A percentile compares a stretch with the other conserved stretches of the same genome.
Conservation (phyloP, 2,329 filamentous ascomycete species). For the Aphanocladium album region DNA sequence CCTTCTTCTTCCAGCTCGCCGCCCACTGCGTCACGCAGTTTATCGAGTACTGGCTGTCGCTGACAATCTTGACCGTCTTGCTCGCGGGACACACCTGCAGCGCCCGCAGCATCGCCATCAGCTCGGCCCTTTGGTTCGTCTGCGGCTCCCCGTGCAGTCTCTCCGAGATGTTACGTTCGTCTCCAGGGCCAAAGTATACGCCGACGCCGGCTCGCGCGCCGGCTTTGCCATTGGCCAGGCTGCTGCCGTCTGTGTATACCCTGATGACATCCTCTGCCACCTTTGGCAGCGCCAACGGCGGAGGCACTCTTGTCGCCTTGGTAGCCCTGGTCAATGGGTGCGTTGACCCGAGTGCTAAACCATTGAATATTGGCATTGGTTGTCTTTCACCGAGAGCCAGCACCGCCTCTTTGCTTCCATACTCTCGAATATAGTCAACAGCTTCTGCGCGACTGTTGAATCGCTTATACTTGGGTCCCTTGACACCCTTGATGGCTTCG, state of each 20-base stretch:
- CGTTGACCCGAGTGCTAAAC: constrained; percentile 13
- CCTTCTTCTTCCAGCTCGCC: constrained; percentile 65
- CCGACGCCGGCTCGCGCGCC: constrained; percentile 57
- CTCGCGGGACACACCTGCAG: constrained; percentile 67
- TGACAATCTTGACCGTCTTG: constrained; percentile 69
- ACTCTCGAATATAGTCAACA: constrained; percentile 63
- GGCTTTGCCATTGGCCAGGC: constrained; percentile 50
- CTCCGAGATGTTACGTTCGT: constrained; percentile 66
- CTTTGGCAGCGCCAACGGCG: constrained; percentile 14
- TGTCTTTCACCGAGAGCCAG: constrained; percentile 32
- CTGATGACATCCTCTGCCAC: constrained; percentile 28
- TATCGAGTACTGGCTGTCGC: constrained; percentile 89
- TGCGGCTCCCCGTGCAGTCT: constrained; percentile 67
- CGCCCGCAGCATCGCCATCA: constrained; percentile 81
- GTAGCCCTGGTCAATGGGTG: constrained; percentile 8
- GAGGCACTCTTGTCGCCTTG: constrained; percentile 16
- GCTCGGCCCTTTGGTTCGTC: constrained; percentile 94
- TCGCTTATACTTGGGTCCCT: constrained; percentile 64
- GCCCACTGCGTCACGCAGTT: constrained; percentile 86
- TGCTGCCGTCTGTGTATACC: constrained; percentile 62
- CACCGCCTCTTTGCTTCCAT: constrained; percentile 40
- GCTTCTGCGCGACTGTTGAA: constrained; percentile 68
- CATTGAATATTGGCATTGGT: constrained; percentile 14
- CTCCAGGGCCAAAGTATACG: constrained; percentile 56
- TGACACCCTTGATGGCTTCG: constrained; percentile 68